phyloP scores from a whole-genome alignment of 1,284 basidiomycete genomes.

The Irpex sp. region DNA sequence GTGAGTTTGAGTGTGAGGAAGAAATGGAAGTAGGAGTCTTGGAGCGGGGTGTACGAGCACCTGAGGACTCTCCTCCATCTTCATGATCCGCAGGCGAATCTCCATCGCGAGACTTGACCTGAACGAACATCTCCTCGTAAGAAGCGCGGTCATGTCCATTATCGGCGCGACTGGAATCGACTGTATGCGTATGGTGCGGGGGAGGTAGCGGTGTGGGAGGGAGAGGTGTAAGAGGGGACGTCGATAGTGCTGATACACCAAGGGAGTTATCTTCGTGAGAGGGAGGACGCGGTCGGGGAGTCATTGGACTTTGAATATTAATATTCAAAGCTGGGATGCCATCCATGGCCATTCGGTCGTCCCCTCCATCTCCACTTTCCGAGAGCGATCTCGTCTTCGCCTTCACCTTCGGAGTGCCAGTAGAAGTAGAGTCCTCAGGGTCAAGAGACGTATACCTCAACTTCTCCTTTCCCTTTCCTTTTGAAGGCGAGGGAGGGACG shows the following conservation, averaged over 20 bases:
- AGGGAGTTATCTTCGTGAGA: too few relatives aligned
- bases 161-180: too few relatives aligned
- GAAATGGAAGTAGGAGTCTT: not conserved
- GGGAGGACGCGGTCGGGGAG: not conserved
- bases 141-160: not conserved
- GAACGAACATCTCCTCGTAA: not conserved
- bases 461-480: constrained; percentile 12
- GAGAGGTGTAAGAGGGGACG: not conserved
- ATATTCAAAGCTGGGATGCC: too few relatives aligned
- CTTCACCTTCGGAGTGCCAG: too few relatives aligned
- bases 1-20: not conserved
- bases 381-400: not conserved
- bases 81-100: not conserved
- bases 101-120: not conserved
- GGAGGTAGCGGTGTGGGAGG: not conserved
- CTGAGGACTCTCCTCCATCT: not conserved
- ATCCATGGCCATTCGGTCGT: too few relatives aligned
- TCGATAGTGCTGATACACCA: not conserved
- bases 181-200: not conserved
- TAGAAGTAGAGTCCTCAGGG: not conserved
- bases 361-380: not conserved
- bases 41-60: not conserved
- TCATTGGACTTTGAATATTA: not conserved
- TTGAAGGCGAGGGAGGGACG: constrained; percentile 13
- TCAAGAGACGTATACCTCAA: constrained; percentile 16